Evolutionary conservation across 768 basidiomycete genomes (phyloP), one percentile per base, ranked within the genome.

Genomic region (Suillus alpinus): DNA sequence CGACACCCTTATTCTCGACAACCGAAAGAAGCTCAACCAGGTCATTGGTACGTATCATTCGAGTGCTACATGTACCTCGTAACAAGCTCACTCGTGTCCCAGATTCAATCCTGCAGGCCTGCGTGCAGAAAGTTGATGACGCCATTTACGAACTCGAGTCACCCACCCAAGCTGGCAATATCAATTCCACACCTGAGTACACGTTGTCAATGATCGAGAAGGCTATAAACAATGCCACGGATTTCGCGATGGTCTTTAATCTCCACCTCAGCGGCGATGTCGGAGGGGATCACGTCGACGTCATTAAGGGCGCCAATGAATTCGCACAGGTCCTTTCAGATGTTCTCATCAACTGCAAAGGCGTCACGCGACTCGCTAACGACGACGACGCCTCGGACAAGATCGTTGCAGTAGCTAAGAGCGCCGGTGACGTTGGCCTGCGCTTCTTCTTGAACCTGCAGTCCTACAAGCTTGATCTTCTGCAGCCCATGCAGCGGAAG

Each of bases 151-250:
- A 98, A 74, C 83, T 99, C 44, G 96, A 99, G 74, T 97, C 97
- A 4, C 94, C 94, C 2, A 90, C 92, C 43, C 92, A 94, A 68
- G 90, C 91, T 4, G 97, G 96, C 40, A 98, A 98, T 75, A 83
- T 89, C 66, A 96, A 92, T 70, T 94, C 96, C n/a, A 98, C 97
- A 0, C 97, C 97, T 4, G 96, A 98, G 72, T 98, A 98, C 73
- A 96, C 95, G 1, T 80, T 98, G 18, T 97, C 97, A 1, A 95
- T 98, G 90, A 94, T 98, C 69, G 97, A 99, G 75, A 98, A 98
- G 77, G 90, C 94, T 1, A 78, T 90, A 71, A 95, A 92, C 73
- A 96, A 91, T 67, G 94, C 95, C 16, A 98, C 88, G 51, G 96
- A 99, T 69, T 98, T 99, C 69, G 97, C 96, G 10, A 92, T 91